These are phyloP conservation scores for Coemansia sp. DNA, from an alignment of 192 early-diverging fungal genomes.

Conservation along the genomic window DNA sequence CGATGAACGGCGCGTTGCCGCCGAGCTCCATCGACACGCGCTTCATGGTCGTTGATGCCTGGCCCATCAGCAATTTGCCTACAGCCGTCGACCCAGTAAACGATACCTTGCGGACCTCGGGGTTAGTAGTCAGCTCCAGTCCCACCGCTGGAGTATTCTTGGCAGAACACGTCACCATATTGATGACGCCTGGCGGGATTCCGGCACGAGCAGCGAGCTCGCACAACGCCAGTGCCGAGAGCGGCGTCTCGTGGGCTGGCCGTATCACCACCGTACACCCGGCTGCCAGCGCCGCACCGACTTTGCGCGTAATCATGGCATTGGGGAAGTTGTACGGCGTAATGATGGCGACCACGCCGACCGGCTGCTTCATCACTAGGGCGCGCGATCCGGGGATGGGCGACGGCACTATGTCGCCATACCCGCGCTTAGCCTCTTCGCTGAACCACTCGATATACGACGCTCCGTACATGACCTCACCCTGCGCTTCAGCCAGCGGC, in stretches of 20 bases:
- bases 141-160: constrained; percentile 55
- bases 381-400: constrained; percentile 58
- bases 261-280: constrained; percentile 58
- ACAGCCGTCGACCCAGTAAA: constrained; percentile 62
- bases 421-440: constrained; percentile 79
- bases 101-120: constrained; percentile 55
- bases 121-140: constrained; percentile 47
- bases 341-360: constrained; percentile 75
- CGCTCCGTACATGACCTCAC: constrained; percentile 67
- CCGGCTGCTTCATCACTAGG: constrained; percentile 73
- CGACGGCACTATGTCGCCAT: constrained; percentile 79
- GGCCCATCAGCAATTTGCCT: constrained; percentile 57
- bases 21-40: constrained; percentile 61
- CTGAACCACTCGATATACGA: constrained; percentile 82
- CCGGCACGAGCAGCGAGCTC: constrained; percentile 56
- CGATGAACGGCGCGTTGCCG: constrained; percentile 63
- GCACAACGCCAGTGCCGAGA: constrained; percentile 59
- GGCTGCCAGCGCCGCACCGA: constrained; percentile 51
- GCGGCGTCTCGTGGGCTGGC: constrained; percentile 63
- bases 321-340: constrained; percentile 86
- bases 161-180: constrained; percentile 53
- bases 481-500: constrained; percentile 58
- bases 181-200: constrained; percentile 58
- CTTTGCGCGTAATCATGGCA: constrained; percentile 73
- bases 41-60: constrained; percentile 56